phyloP scores from a whole-genome alignment of 768 basidiomycete species.

The Trametes elegans region DNA sequence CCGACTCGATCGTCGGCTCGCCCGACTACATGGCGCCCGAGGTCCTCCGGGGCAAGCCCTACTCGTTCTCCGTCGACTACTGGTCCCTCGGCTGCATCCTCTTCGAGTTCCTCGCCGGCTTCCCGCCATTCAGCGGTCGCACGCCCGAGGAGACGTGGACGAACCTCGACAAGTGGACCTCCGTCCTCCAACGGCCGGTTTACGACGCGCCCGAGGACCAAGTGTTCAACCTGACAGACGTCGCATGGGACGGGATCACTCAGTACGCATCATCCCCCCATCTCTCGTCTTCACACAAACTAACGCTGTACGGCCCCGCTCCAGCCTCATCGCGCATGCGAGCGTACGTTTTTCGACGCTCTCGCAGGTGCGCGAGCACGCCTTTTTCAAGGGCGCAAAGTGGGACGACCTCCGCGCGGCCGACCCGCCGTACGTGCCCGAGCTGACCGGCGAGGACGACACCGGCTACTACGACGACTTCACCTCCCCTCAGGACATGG shows the following conservation, averaged over 20 bases:
- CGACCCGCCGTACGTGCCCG: conserved; percentile 89
- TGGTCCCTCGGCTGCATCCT: conserved; percentile 99
- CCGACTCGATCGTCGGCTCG: conserved; percentile 96
- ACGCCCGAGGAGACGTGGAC: conserved; percentile 99
- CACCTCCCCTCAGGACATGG: conserved; percentile 89
- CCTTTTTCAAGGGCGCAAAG: conserved; percentile 75
- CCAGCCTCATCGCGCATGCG: conserved; percentile 84
- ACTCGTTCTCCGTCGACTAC: conserved; percentile 94
- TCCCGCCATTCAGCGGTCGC: conserved; percentile 95
- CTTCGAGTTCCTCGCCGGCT: conserved; percentile 95
- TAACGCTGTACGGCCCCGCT: background rate
- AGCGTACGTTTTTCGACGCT: conserved; percentile 77
- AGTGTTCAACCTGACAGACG: conserved; percentile 92
- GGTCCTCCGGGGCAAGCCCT: conserved; percentile 91
- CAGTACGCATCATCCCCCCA: conserved; percentile 44
- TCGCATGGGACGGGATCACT: conserved; percentile 93
- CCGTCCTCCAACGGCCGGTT: conserved; percentile 86
- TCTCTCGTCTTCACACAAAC: background rate
- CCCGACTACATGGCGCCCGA: conserved; percentile 99
- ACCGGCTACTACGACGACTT: conserved; percentile 96
- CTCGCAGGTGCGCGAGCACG: conserved; percentile 67
- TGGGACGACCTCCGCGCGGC: conserved; percentile 80
- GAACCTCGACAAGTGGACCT: conserved; percentile 97
- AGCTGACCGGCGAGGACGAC: conserved; percentile 91
- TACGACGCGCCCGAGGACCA: conserved; percentile 96